Evolutionary conservation across 2,329 filamentous ascomycete species (phyloP).

Genomic region (Claviceps digitariae): DNA sequence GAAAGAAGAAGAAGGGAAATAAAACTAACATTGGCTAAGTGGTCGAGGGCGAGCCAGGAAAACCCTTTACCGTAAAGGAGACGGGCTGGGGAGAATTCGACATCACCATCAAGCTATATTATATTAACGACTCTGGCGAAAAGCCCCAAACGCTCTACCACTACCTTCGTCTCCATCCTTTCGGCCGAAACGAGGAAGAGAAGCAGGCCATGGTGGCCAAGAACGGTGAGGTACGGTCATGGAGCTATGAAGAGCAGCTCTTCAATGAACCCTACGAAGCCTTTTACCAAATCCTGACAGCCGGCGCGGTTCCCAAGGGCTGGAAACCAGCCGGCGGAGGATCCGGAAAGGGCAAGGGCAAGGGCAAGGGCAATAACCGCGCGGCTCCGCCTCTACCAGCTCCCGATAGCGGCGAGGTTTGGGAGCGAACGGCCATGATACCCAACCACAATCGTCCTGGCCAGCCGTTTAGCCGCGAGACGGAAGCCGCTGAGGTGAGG

Average conservation of each 20-base stretch:
- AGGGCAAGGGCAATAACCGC: conserved; percentile 28
- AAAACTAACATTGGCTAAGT: conserved; percentile 24
- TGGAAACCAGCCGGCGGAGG: conserved; percentile 28
- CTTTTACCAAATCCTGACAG: conserved; percentile 78
- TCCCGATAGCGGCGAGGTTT: conserved; percentile 34
- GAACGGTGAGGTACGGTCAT: conserved; percentile 55
- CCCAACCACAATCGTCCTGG: conserved; percentile 52
- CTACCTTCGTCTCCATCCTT: conserved; percentile 80
- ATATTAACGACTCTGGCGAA: conserved; percentile 73
- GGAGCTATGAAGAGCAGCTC: conserved; percentile 84
- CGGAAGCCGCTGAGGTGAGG: conserved; percentile 50
- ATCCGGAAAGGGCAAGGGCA: conserved; percentile 38
- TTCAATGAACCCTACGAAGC: conserved; percentile 95
- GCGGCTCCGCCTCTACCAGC: conserved; percentile 25
- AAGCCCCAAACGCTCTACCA: conserved; percentile 96
- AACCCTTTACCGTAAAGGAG: conserved; percentile 71
- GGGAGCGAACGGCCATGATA: conserved; percentile 61
- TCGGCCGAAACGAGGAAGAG: conserved; percentile 66
- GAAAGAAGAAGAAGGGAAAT: neutral
- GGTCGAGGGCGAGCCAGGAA: conserved; percentile 56
- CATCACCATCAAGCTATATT: conserved; percentile 90
- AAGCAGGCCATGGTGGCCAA: conserved; percentile 44
- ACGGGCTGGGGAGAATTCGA: conserved; percentile 98
- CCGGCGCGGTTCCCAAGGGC: conserved; percentile 45
- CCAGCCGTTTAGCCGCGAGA: conserved; percentile 61